Evolutionary conservation across 2,329 filamentous ascomycete species (phyloP).

Genomic region (Cordyceps fumosorosea): DNA sequence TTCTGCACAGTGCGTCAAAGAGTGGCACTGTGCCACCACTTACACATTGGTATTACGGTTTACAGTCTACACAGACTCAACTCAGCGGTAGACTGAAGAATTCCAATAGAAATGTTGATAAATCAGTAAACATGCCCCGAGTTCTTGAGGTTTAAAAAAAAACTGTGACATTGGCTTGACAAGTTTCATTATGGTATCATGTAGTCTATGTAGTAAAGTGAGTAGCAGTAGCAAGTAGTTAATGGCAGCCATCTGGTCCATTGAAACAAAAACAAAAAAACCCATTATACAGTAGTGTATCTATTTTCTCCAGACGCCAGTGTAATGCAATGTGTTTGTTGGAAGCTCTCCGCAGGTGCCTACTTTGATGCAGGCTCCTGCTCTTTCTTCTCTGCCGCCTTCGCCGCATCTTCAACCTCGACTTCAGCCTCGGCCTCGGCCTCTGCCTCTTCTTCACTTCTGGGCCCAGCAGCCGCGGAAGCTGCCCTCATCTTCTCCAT

Average conservation of each 20-base stretch:
- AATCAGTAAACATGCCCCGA: neutral
- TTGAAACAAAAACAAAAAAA: neutral
- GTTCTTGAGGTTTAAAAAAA: neutral
- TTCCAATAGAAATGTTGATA: neutral
- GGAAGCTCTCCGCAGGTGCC: neutral
- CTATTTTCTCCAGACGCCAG: neutral
- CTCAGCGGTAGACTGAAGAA: too few species aligned
- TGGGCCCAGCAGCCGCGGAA: neutral
- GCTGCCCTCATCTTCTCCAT: conserved; percentile 30
- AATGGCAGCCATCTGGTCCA: neutral
- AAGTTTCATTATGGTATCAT: neutral
- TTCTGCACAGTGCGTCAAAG: neutral
- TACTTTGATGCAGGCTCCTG: neutral
- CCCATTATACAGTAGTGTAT: neutral
- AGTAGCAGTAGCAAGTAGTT: neutral
- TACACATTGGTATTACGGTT: neutral
- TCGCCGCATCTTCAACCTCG: neutral
- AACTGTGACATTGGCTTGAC: neutral
- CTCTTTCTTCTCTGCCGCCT: neutral
- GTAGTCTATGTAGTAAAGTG: neutral
- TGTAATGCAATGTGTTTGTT: conserved; percentile 1
- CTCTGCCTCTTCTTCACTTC: conserved; percentile 15
- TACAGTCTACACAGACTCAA: too few species aligned
- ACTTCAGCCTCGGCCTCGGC: conserved; percentile 3
- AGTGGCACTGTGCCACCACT: neutral